phyloP scores from a whole-genome alignment of 1,284 basidiomycete genomes.

The Malassezia globosa region DNA sequence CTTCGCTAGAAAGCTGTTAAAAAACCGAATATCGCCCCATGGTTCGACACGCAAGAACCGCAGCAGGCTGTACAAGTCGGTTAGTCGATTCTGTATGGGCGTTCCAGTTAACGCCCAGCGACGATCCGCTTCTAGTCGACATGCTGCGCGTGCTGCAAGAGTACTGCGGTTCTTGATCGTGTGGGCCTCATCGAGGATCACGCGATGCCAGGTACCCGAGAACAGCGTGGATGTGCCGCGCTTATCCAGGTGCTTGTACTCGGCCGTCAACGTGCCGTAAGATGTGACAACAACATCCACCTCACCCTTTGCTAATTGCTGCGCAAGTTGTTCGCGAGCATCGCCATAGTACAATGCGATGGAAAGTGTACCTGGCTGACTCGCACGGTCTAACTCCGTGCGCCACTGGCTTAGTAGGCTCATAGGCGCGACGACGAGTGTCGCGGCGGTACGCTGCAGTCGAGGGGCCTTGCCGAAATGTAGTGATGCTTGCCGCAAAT shows the following conservation, averaged over 20 bases:
- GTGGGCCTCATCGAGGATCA: slow-evolving; percentile 70
- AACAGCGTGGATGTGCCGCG: slow-evolving; percentile 28
- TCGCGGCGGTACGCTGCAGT: slow-evolving; percentile 50
- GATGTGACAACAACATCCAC: slow-evolving; percentile 73
- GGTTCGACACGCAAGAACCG: slow-evolving; percentile 73
- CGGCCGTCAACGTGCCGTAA: slow-evolving; percentile 55
- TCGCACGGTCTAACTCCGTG: slow-evolving; percentile 62
- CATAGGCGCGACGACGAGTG: slow-evolving; percentile 84
- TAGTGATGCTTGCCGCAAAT: slow-evolving; percentile 29
- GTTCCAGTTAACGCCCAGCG: slow-evolving; percentile 91
- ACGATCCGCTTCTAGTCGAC: slow-evolving; percentile 64
- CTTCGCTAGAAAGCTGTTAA: slow-evolving; percentile 43
- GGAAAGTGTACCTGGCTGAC: slow-evolving; percentile 54
- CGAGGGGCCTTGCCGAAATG: slow-evolving; percentile 23
- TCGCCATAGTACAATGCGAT: slow-evolving; percentile 64
- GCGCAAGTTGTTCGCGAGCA: slow-evolving; percentile 63
- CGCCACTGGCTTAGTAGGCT: slow-evolving; percentile 82
- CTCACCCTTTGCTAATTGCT: slow-evolving; percentile 52
- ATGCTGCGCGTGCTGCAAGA: slow-evolving; percentile 80
- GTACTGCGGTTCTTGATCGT: slow-evolving; percentile 84
- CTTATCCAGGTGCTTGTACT: slow-evolving; percentile 30
- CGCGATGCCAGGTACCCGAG: slow-evolving; percentile 37
- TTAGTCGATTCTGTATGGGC: slow-evolving; percentile 82
- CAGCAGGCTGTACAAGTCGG: slow-evolving; percentile 61
- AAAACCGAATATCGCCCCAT: slow-evolving; percentile 54